Base-by-base conservation (phyloP, 306 rosid genomes). In the Bauhinia variegata region DNA sequence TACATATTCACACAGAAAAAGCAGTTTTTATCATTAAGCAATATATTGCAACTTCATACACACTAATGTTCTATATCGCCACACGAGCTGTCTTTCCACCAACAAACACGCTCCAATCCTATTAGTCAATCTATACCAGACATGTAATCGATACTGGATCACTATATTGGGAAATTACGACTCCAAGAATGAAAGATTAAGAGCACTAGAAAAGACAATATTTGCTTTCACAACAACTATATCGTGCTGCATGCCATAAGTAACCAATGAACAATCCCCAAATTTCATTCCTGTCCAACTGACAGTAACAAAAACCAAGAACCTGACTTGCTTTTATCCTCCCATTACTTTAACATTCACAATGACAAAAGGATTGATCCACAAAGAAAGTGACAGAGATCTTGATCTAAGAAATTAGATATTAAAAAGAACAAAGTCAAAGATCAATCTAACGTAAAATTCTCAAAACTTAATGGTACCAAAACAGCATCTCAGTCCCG, bases 1-100 rank as follows among this genome's bases (percentile, higher is more conserved):
- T 28, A 49, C 70, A 59, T 41, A 13, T 36, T 56, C 5, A 69
- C 49, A 39, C n/a, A 51, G 64, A 51, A 10, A 41, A 2, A 37
- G 5, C 0, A 66, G 47, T 4, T 7, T n/a, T 49, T 58, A 51
- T 36, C 68, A 34, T 5, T 18, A 23, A 23, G 28, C 28, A 23
- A 23, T 23, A 23, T 47, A 63, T 46, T 32, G 39, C 65, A 23
- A 60, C 23, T 33, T 46, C 19, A 53, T 8, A 63, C 39, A 63
- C 39, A 63, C 50, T 10, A 32, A 2, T 6, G 12, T 34, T 16
- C 15, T 47, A 7, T 23, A 52, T 50, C 17, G 12, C 54, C 31
- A 49, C 13, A 49, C 28, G 12, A 49, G 9, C 9, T 5, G 41
- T 36, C 41, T 36, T 36, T 36, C 9, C 41, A 36, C 9, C 41